Percentiles rank a stretch among this genome's conserved stretches.
phyloP scores from a whole-genome alignment of 108 stramenopile genomes.

The Hondaea fermentalgiana region DNA sequence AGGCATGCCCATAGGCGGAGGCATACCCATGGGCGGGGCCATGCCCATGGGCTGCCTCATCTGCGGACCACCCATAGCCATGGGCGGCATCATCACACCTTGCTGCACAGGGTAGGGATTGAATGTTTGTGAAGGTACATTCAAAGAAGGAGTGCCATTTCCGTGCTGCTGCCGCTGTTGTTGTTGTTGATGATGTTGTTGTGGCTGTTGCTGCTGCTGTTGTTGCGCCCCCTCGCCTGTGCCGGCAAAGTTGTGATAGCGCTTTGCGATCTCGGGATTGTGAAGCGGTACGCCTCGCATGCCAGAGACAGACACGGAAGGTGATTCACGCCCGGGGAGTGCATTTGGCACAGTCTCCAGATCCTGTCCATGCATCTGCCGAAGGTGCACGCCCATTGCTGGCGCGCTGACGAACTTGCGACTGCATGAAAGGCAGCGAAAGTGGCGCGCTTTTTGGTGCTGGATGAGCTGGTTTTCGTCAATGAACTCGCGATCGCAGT shows the following conservation, averaged over 20 bases:
- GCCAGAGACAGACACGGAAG: neutral
- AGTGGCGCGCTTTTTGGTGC: slow-evolving; percentile 22
- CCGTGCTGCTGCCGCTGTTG: neutral
- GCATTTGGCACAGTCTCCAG: neutral
- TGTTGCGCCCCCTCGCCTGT: neutral
- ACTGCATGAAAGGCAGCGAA: neutral
- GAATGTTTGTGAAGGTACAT: neutral
- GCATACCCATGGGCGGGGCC: neutral
- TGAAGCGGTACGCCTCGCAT: neutral
- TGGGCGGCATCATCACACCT: neutral
- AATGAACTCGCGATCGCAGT: slow-evolving; percentile 12
- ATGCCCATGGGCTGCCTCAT: neutral
- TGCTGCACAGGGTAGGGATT: neutral
- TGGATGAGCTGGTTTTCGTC: slow-evolving; percentile 10
- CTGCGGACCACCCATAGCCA: neutral
- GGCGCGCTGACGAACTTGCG: slow-evolving; percentile 10
- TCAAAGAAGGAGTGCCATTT: neutral
- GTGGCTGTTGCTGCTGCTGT: neutral
- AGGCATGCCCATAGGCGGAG: neutral
- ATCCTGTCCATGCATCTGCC: neutral
- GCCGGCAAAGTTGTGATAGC: neutral
- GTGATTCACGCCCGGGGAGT: neutral
- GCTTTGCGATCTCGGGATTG: neutral
- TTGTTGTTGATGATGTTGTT: neutral
- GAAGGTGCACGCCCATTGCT: neutral